Evolutionary conservation across 176 grass and related monocot species (phyloP), one percentile per base, ranked within the genome.

Genomic region (Musa schizocarpa): DNA sequence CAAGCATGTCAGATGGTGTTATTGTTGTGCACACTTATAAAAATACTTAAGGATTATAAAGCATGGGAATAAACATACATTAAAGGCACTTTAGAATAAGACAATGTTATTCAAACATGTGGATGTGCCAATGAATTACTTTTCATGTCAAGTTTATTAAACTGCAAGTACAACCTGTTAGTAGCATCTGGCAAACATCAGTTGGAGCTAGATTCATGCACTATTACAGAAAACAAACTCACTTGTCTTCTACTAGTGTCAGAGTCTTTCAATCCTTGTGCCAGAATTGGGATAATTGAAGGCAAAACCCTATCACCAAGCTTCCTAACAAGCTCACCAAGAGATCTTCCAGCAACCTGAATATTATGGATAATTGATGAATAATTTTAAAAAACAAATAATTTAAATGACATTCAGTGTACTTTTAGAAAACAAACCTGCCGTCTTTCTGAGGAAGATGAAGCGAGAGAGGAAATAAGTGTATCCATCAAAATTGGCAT

Each of bases 301-400:
- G 94, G 94, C 80, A 98, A 81, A 81, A 98, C 90, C 83, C 94
- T 89, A 63, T 98, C 94, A 65, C 94, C 94, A 73, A 98, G 94
- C 80, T 98, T 98, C 73, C 90, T 90, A 68, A 98, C 94, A 82
- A 98, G 90, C 75, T 98, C 94, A 75, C 94, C 94, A 87, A 98
- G 82, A 72, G 94, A 82, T 93, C 90, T 91, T 57, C 86, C 94
- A 27, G 94, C 94, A 73, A 98, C 94, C 94, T 97, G 83, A 61
- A 86, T 63, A 68, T 58, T 68, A 21, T 11, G 25, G 13, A 78
- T 13, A 2, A 65, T 86, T 53, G 79, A 69, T 1, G 12, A 48
- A 19, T 70, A 34, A 11, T 34, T 20, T 50, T 8, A 50, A 13
- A 13, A 50, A 9, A 17, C 1, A 50, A 73, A 74, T 19, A 63